Evolutionary conservation across 352 stramenopile species (phyloP), one percentile per base, ranked within the genome.

Genomic region (Aphanomyces euteiches): DNA sequence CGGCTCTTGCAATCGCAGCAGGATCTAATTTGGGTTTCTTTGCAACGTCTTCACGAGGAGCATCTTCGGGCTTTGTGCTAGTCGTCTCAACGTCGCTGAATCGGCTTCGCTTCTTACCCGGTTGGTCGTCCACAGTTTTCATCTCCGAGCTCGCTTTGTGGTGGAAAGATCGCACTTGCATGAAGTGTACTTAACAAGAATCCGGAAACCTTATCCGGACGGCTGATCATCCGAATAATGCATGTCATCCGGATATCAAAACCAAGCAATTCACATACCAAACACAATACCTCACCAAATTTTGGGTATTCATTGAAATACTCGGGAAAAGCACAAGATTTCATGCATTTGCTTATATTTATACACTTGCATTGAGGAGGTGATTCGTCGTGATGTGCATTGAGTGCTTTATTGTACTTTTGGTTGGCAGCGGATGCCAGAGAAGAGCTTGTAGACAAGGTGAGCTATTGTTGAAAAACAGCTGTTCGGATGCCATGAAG

Each of bases 21-120:
- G 87, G 78, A 47, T 93, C 81, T 43, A 61, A 65, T 50, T 57
- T 57, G 67, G 77, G 8, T 48, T 77, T 75, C 45, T 40, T 71
- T 7, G 54, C 5, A 17, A 39, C 54, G 10, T 61, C 54, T 40
- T 37, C 54, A 45, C 12, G 34, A 73, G 8, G 72, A 67, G 56
- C 59, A 63, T 17, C 69, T 53, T 37, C 58, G 12, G 60, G 54
- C 34, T 40, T 50, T 10, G 4, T 38, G 4, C 13, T 15, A 34
- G 34, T 3, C 12, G 60, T 69, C 41, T 79, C 76, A 5, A 78
- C 77, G 61, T 95, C 87, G 75, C 85, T 93, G 73, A 95, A 95
- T 47, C 87, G 81, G 77, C 84, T 95, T 58, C 85, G 85, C 36
- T 76, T 75, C 41, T 50, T 58, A 2, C 56, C 38, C 4, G 69